A percentile compares a stretch with the other conserved stretches of the same genome.
These are phyloP conservation scores for Tetracladium setigerum DNA, from an alignment of 495 filamentous ascomycete species.

Conservation along the genomic window DNA sequence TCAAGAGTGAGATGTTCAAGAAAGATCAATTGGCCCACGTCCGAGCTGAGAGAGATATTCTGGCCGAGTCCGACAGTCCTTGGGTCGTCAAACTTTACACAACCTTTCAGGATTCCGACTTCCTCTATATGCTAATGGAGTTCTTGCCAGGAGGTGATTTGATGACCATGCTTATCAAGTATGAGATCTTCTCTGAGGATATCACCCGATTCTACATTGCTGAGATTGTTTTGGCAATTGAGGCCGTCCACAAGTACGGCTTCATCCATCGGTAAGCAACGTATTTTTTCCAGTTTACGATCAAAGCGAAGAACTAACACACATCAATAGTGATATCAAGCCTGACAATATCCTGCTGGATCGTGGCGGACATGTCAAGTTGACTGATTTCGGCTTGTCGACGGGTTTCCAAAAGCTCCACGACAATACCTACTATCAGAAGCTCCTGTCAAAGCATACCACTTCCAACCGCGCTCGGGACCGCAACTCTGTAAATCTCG, in stretches of 20 bases:
- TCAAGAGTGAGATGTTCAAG: slow-evolving; percentile 99
- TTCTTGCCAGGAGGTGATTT: slow-evolving; percentile 96
- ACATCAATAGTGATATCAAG: slow-evolving; percentile 78
- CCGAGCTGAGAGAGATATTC: slow-evolving; percentile 91
- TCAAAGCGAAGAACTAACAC: slow-evolving; percentile 4
- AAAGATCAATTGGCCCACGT: slow-evolving; percentile 99
- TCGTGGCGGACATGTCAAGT: slow-evolving; percentile 90
- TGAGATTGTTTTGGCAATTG: slow-evolving; percentile 93
- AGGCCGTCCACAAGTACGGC: slow-evolving; percentile 93
- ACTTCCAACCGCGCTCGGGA: slow-evolving; percentile 69
- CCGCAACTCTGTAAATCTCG: slow-evolving; percentile 86
- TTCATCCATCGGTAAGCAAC: slow-evolving; percentile 89
- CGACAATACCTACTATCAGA: slow-evolving; percentile 96
- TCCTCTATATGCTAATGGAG: slow-evolving; percentile 98
- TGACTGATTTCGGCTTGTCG: slow-evolving; percentile 96
- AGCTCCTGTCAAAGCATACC: slow-evolving; percentile 60
- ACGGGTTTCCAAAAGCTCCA: slow-evolving; percentile 97
- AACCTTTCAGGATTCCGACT: slow-evolving; percentile 92
- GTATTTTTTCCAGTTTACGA: background rate
- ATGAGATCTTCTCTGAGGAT: slow-evolving; percentile 98
- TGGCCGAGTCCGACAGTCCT: slow-evolving; percentile 96
- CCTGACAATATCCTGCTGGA: slow-evolving; percentile 98
- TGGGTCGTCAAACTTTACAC: slow-evolving; percentile 98
- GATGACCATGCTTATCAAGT: slow-evolving; percentile 99
- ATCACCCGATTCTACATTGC: slow-evolving; percentile 99